A percentile compares a stretch with the other conserved stretches of the same genome.
These are phyloP conservation scores for Monilinia fructigena DNA, from an alignment of 2,329 filamentous ascomycete genomes.

Conservation along the genomic window DNA sequence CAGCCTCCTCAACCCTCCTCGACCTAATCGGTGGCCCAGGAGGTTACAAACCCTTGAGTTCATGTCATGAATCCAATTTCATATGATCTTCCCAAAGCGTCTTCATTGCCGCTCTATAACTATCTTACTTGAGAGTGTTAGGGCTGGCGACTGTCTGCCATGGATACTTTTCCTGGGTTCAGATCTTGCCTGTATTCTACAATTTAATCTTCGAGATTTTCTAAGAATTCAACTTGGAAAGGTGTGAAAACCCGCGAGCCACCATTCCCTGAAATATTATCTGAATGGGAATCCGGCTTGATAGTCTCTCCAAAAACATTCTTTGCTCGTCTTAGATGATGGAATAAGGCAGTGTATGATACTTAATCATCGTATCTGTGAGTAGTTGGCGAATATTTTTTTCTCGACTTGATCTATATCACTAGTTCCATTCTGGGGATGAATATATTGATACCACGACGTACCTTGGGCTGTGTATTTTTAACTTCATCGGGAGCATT, in stretches of 20 bases:
- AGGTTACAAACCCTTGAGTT: conserved; percentile 45
- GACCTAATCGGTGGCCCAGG: conserved; percentile 44
- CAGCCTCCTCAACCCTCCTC: conserved; percentile 36
- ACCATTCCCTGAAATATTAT: conserved; percentile 44
- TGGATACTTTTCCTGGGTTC: conserved; percentile 49
- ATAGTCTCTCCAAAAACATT: conserved; percentile 44
- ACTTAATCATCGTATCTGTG: conserved; percentile 49
- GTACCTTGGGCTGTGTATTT: conserved; percentile 33
- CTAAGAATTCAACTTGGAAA: conserved; percentile 48
- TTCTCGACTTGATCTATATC: conserved; percentile 36
- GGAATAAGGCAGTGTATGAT: conserved; percentile 50
- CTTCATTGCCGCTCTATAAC: conserved; percentile 44
- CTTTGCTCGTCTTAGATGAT: conserved; percentile 40
- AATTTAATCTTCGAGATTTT: conserved; percentile 48
- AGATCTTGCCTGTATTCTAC: conserved; percentile 47
- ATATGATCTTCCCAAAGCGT: conserved; percentile 48
- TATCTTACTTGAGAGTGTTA: conserved; percentile 44
- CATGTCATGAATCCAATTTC: conserved; percentile 46
- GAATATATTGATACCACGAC: background rate
- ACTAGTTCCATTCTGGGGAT: conserved; percentile 35
- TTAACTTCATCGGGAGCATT: conserved; percentile 40
- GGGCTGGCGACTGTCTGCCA: conserved; percentile 48
- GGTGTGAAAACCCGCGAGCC: conserved; percentile 43
- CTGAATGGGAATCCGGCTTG: conserved; percentile 39
- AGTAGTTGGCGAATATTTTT: conserved; percentile 48